Percentiles rank a stretch among this genome's conserved stretches.
phyloP scores from a whole-genome alignment of 1,284 basidiomycete species.

The Cryptococcus hybrid region DNA sequence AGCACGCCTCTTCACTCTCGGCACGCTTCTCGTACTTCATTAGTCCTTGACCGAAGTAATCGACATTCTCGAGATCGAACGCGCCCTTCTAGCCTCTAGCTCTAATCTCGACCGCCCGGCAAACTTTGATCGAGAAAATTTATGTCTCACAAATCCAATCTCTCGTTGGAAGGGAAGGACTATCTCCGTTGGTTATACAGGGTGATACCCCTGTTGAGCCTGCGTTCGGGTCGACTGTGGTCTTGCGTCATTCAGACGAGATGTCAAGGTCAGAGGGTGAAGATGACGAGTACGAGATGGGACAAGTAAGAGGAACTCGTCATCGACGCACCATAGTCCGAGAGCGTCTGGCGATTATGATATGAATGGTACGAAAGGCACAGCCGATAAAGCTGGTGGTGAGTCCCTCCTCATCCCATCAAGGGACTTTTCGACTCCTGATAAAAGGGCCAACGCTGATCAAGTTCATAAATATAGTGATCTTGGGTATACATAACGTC shows the following conservation, averaged over 20 bases:
- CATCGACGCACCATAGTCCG: not conserved
- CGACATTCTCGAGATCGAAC: not conserved
- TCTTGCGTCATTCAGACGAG: slow-evolving; percentile 40
- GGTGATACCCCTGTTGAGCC: slow-evolving; percentile 12
- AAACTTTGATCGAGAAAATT: not conserved
- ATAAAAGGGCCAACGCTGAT: too few relatives aligned
- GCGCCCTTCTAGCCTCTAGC: not conserved
- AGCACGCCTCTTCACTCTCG: slow-evolving; percentile 13
- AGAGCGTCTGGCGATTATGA: not conserved
- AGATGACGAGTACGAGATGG: not conserved
- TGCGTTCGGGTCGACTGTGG: slow-evolving; percentile 31
- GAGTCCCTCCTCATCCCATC: too few relatives aligned
- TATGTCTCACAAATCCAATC: not conserved
- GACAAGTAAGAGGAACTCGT: not conserved
- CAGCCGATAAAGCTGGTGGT: slow-evolving; percentile 74
- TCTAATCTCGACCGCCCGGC: not conserved
- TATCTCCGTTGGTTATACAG: slow-evolving; percentile 19
- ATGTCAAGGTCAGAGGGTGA: not conserved
- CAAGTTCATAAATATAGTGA: slow-evolving; percentile 52
- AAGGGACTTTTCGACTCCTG: too few relatives aligned
- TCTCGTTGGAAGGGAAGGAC: not conserved
- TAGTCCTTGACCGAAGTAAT: not conserved
- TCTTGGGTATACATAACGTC: slow-evolving; percentile 87
- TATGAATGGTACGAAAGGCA: slow-evolving; percentile 25
- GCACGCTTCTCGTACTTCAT: slow-evolving; percentile 2